Evolutionary conservation across 805 yeast species (phyloP).

Genomic region (Priceomyces haplophilus): DNA sequence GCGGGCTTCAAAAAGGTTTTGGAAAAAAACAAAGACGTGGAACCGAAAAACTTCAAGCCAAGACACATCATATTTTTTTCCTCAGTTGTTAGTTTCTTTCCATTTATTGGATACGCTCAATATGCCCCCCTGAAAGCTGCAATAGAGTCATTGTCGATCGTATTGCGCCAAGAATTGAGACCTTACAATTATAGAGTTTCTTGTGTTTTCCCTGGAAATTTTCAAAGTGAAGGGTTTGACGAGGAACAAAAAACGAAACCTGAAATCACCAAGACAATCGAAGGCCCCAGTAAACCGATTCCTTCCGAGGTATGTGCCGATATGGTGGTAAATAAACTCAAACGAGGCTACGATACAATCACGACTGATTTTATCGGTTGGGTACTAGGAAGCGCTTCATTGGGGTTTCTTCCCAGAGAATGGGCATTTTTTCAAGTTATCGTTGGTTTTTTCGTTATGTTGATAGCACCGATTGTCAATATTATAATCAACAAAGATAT

Average conservation of each 20-base stretch:
- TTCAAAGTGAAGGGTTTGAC: conserved; percentile 80
- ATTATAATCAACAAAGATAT: conserved; percentile 53
- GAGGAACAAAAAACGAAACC: conserved; percentile 87
- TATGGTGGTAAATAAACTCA: conserved; percentile 52
- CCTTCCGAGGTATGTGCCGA: conserved; percentile 64
- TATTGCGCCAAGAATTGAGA: conserved; percentile 75
- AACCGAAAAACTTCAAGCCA: conserved; percentile 35
- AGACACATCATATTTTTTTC: conserved; percentile 58
- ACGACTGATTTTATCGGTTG: conserved; percentile 86
- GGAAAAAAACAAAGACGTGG: conserved; percentile 6
- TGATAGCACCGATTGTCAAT: conserved; percentile 54
- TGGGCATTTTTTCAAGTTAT: conserved; percentile 48
- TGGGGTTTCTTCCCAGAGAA: conserved; percentile 69
- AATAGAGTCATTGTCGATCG: conserved; percentile 66
- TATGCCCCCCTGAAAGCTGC: conserved; percentile 92
- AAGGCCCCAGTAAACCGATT: conserved; percentile 78
- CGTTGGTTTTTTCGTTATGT: conserved; percentile 33
- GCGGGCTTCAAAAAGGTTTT: conserved; percentile 47
- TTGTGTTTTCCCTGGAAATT: conserved; percentile 85
- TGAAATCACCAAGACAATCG: conserved; percentile 72
- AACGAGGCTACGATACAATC: conserved; percentile 65
- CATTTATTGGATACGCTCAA: conserved; percentile 87
- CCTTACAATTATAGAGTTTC: conserved; percentile 68
- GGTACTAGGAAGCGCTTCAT: conserved; percentile 62
- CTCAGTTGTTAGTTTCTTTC: conserved; percentile 77